Conservation (phyloP, 2,329 filamentous ascomycete genomes). For the Claviceps sp. region DNA sequence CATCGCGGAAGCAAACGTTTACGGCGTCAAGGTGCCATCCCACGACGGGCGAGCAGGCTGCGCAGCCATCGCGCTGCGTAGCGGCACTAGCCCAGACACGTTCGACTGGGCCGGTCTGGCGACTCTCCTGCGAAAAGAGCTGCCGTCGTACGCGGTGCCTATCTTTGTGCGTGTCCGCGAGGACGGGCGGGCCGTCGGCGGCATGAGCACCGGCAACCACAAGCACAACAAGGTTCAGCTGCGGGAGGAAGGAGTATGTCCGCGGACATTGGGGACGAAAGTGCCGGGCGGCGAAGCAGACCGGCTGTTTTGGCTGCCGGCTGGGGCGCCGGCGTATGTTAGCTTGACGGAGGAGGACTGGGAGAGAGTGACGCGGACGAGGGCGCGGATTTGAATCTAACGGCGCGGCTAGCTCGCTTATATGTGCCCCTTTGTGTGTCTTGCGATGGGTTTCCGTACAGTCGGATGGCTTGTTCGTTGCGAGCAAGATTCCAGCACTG, state of each 20-base stretch:
- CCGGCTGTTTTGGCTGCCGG: slow-evolving; percentile 5
- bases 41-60: slow-evolving; percentile 59
- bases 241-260: slow-evolving; percentile 5
- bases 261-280: slow-evolving; percentile 2
- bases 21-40: slow-evolving; percentile 50
- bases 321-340: slow-evolving; percentile 4
- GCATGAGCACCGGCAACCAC: slow-evolving; percentile 5
- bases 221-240: slow-evolving; percentile 6
- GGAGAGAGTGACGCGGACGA: slow-evolving; percentile 4
- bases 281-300: slow-evolving; percentile 1
- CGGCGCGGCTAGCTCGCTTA: no score
- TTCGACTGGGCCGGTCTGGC: slow-evolving; percentile 43
- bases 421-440: no score
- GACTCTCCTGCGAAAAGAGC: slow-evolving; percentile 38
- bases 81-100: slow-evolving; percentile 24
- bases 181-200: neutral
- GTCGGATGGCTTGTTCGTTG: no score
- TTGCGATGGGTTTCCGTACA: no score
- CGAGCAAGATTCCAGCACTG: no score
- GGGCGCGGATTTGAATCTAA: slow-evolving; percentile 2
- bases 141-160: slow-evolving; percentile 65
- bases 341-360: slow-evolving; percentile 4
- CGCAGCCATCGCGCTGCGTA: slow-evolving; percentile 44
- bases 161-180: slow-evolving; percentile 27
- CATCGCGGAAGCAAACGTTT: slow-evolving; percentile 55